Percentiles rank a stretch among this genome's conserved stretches.
Evolutionary conservation across 2,329 filamentous ascomycete genomes (phyloP).

Genomic region (Ascochyta viciae-villosae): DNA sequence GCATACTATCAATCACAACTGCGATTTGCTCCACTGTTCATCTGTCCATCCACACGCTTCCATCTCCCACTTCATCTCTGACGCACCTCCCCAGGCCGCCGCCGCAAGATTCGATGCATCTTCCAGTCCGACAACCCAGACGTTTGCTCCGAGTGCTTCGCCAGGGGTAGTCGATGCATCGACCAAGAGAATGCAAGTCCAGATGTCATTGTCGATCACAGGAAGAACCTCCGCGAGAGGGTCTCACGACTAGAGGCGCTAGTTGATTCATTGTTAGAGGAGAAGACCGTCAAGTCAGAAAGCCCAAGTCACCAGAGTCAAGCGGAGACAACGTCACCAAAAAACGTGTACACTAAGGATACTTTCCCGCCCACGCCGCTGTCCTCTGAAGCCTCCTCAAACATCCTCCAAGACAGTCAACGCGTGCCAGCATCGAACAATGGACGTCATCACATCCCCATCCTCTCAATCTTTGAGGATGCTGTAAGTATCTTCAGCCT

Average conservation of each 20-base stretch:
- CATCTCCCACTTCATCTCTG: conserved; percentile 21
- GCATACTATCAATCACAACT: conserved; percentile 12
- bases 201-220: conserved; percentile 50
- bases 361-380: conserved; percentile 43
- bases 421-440: conserved; percentile 27
- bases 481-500: conserved; percentile 36
- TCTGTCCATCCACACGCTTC: background rate
- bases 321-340: conserved; percentile 37
- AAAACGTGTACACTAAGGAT: conserved; percentile 34
- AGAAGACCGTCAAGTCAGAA: conserved; percentile 43
- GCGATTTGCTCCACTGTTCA: background rate
- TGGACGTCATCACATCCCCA: conserved; percentile 45
- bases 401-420: conserved; percentile 30
- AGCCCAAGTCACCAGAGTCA: conserved; percentile 30
- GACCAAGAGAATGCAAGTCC: conserved; percentile 54
- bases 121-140: conserved; percentile 49
- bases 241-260: conserved; percentile 53
- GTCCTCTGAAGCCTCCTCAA: conserved; percentile 40
- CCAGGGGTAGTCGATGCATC: conserved; percentile 54
- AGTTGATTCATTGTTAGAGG: conserved; percentile 48
- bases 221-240: conserved; percentile 53
- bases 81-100: conserved; percentile 49
- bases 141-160: conserved; percentile 55
- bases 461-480: conserved; percentile 50
- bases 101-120: conserved; percentile 59